Conservation (phyloP, 2,329 filamentous ascomycete species). For the Penicillium sp. region DNA sequence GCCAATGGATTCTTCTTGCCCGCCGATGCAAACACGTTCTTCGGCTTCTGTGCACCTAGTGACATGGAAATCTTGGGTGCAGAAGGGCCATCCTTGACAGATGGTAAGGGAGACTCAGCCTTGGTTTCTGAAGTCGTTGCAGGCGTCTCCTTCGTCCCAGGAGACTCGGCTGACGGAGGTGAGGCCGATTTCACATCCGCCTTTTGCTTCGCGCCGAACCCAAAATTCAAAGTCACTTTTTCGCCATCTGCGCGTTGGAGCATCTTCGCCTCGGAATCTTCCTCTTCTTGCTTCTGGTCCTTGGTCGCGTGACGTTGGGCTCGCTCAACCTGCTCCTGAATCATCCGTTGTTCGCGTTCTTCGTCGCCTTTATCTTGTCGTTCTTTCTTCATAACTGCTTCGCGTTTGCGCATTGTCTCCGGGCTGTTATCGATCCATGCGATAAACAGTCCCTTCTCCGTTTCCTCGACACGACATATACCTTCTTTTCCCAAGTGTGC, state of each 20-base stretch:
- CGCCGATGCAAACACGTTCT: slow-evolving; percentile 62
- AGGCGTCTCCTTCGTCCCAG: slow-evolving; percentile 18
- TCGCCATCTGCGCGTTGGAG: slow-evolving; percentile 61
- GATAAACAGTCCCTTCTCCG: slow-evolving; percentile 74
- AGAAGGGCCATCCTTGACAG: slow-evolving; percentile 14
- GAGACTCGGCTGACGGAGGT: slow-evolving; percentile 20
- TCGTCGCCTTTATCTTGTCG: slow-evolving; percentile 86
- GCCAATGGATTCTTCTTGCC: slow-evolving; percentile 64
- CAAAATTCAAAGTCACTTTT: slow-evolving; percentile 68
- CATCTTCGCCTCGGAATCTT: slow-evolving; percentile 39
- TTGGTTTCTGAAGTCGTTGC: too few relatives aligned
- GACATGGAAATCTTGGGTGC: slow-evolving; percentile 56
- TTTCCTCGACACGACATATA: slow-evolving; percentile 84
- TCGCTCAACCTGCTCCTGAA: slow-evolving; percentile 75
- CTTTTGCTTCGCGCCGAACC: slow-evolving; percentile 31
- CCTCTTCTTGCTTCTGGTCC: slow-evolving; percentile 35
- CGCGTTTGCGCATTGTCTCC: slow-evolving; percentile 71
- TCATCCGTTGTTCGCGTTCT: slow-evolving; percentile 74
- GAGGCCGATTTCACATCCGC: slow-evolving; percentile 22
- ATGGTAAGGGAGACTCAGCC: slow-evolving; percentile 12
- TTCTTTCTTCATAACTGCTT: slow-evolving; percentile 76
- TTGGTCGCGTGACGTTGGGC: slow-evolving; percentile 56
- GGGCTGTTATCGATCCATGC: slow-evolving; percentile 89
- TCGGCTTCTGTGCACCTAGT: slow-evolving; percentile 49
- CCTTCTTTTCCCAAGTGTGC: slow-evolving; percentile 81